Conservation (phyloP, 2,329 filamentous ascomycete genomes). For the Exserohilum turcica region DNA sequence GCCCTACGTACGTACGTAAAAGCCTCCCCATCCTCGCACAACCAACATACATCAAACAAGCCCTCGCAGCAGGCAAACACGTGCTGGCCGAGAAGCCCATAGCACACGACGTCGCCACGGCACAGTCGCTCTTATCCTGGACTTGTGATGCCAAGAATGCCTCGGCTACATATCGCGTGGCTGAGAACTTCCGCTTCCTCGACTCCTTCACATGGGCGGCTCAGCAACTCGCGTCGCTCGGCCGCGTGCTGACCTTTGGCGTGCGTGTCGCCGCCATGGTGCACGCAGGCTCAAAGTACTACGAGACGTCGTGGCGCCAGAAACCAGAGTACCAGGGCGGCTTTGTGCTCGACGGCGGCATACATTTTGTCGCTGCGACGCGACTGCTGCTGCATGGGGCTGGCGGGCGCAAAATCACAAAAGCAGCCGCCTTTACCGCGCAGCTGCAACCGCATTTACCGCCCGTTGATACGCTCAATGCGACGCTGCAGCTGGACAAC, state of each 20-base stretch:
- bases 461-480: slow-evolving; percentile 70
- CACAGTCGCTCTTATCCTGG: slow-evolving; percentile 56
- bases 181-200: slow-evolving; percentile 74
- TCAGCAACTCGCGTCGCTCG: slow-evolving; percentile 57
- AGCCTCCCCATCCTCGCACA: slow-evolving; percentile 66
- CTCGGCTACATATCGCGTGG: slow-evolving; percentile 55
- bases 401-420: slow-evolving; percentile 50
- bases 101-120: slow-evolving; percentile 62
- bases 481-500: slow-evolving; percentile 59
- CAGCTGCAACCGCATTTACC: slow-evolving; percentile 63
- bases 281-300: slow-evolving; percentile 59
- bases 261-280: slow-evolving; percentile 55
- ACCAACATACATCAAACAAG: slow-evolving; percentile 62
- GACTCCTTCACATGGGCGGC: slow-evolving; percentile 60
- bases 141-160: slow-evolving; percentile 49
- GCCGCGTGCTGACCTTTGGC: slow-evolving; percentile 61
- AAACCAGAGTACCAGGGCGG: slow-evolving; percentile 74
- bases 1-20: slow-evolving; percentile 17
- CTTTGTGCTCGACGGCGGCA: slow-evolving; percentile 76
- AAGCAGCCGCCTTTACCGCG: slow-evolving; percentile 61
- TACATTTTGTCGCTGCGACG: slow-evolving; percentile 71
- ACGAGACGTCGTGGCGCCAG: slow-evolving; percentile 67
- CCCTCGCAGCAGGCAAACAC: slow-evolving; percentile 69
- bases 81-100: slow-evolving; percentile 74
- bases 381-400: slow-evolving; percentile 62